Evolutionary conservation across 1,139 yeast species (phyloP).

Genomic region (Geotrichum fermentans): DNA sequence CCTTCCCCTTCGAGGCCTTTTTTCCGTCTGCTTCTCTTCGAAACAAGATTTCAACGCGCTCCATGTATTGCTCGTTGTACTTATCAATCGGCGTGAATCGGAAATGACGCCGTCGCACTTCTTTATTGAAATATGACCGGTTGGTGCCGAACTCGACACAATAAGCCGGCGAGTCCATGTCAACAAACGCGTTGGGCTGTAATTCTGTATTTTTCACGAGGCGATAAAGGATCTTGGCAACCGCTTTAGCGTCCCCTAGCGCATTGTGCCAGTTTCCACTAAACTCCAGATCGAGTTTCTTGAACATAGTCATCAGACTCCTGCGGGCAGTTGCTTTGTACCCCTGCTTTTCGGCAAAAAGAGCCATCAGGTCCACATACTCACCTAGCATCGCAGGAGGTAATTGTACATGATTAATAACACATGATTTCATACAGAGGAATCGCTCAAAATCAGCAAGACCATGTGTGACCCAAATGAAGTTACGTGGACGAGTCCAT

Average conservation of each 20-base stretch:
- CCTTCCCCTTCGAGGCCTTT: neutral
- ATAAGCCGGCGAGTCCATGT: slow-evolving; percentile 17
- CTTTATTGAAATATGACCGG: slow-evolving; percentile 3
- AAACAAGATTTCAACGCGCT: neutral
- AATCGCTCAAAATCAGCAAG: slow-evolving; percentile 28
- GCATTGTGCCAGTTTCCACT: slow-evolving; percentile 12
- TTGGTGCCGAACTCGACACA: slow-evolving; percentile 4
- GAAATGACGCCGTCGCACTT: slow-evolving; percentile 9
- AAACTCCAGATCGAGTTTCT: neutral
- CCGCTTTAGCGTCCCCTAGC: slow-evolving; percentile 14
- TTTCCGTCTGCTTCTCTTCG: neutral
- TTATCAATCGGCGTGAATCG: slow-evolving; percentile 15
- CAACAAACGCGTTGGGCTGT: slow-evolving; percentile 13
- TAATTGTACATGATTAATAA: slow-evolving; percentile 17
- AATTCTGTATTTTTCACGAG: neutral
- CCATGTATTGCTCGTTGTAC: slow-evolving; percentile 1
- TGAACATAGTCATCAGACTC: slow-evolving; percentile 9
- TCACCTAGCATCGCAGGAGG: slow-evolving; percentile 26
- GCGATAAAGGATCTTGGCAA: slow-evolving; percentile 5
- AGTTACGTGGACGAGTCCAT: slow-evolving; percentile 20
- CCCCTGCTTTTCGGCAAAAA: slow-evolving; percentile 17
- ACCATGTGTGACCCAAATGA: slow-evolving; percentile 29
- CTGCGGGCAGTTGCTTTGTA: neutral
- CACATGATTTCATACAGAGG: slow-evolving; percentile 23
- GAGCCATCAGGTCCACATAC: slow-evolving; percentile 25